A percentile compares a stretch with the other conserved stretches of the same genome.
Conservation (phyloP, 2,329 filamentous ascomycete genomes). For the Lasiodiplodia citricola region DNA sequence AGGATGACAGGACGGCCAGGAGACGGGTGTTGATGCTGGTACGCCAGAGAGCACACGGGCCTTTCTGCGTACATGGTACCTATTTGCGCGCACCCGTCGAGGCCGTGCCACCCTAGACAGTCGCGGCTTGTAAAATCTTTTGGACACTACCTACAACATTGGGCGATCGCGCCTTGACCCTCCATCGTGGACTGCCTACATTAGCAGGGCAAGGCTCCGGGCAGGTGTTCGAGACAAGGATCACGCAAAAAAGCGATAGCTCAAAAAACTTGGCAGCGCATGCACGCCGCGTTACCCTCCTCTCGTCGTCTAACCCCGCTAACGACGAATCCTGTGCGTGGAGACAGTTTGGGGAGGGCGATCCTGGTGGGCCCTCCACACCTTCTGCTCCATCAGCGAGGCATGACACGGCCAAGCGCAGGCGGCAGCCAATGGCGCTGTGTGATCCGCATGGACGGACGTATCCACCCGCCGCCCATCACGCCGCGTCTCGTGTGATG, state of each 20-base stretch:
- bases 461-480: constrained; percentile 17
- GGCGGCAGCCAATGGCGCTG: constrained; percentile 16
- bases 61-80: background rate
- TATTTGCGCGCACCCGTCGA: no score
- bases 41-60: background rate
- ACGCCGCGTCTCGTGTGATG: constrained; percentile 24
- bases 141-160: background rate
- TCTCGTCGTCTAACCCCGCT: constrained; percentile 10
- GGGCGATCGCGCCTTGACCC: background rate
- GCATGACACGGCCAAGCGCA: constrained; percentile 19
- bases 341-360: constrained; percentile 22
- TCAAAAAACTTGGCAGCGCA: constrained; percentile 6
- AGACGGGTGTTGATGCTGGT: background rate
- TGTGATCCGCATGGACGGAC: background rate
- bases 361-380: constrained; percentile 22
- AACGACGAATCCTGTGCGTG: constrained; percentile 20
- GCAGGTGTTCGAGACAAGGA: background rate
- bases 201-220: constrained; percentile 6
- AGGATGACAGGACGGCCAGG: background rate
- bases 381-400: constrained; percentile 7
- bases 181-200: no score
- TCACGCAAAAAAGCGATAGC: constrained; percentile 20
- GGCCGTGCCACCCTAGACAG: no score
- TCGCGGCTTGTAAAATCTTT: background rate
- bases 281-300: constrained; percentile 5